phyloP scores from a whole-genome alignment of 2,329 filamentous ascomycete species.

The Aurifilum marmelostoma region DNA sequence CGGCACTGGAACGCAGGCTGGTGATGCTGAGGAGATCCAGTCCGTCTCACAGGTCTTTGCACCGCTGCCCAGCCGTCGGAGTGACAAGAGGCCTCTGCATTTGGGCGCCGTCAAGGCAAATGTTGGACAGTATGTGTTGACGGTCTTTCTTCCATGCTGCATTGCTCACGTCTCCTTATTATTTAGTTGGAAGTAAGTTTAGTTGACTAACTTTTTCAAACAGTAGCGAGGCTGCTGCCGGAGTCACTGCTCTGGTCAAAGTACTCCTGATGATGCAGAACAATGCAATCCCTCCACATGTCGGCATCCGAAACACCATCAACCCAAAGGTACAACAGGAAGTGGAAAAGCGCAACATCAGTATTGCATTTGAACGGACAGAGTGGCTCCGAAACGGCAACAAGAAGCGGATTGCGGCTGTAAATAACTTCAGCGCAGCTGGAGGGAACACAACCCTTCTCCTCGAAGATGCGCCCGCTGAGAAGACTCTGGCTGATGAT shows the following conservation, averaged over 20 bases:
- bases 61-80: constrained; percentile 48
- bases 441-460: constrained; percentile 13
- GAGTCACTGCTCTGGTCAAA: constrained; percentile 49
- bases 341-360: not conserved
- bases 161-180: no score
- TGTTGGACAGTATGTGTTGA: constrained; percentile 48
- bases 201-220: not conserved
- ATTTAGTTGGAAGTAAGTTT: not conserved
- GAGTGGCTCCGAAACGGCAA: not conserved
- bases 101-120: constrained; percentile 47
- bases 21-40: constrained; percentile 68
- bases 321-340: constrained; percentile 16
- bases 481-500: not conserved
- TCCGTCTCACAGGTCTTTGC: constrained; percentile 64
- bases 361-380: not conserved
- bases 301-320: constrained; percentile 46
- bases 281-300: constrained; percentile 52
- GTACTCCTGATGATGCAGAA: constrained; percentile 54
- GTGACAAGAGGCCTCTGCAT: constrained; percentile 45
- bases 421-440: constrained; percentile 22
- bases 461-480: constrained; percentile 5
- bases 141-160: not conserved
- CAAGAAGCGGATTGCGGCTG: not conserved
- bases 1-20: constrained; percentile 72
- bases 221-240: constrained; percentile 47